A percentile compares a stretch with the other conserved stretches of the same genome.
Evolutionary conservation across 2,329 filamentous ascomycete genomes (phyloP).

Genomic region (Pseudocercospora vitis): DNA sequence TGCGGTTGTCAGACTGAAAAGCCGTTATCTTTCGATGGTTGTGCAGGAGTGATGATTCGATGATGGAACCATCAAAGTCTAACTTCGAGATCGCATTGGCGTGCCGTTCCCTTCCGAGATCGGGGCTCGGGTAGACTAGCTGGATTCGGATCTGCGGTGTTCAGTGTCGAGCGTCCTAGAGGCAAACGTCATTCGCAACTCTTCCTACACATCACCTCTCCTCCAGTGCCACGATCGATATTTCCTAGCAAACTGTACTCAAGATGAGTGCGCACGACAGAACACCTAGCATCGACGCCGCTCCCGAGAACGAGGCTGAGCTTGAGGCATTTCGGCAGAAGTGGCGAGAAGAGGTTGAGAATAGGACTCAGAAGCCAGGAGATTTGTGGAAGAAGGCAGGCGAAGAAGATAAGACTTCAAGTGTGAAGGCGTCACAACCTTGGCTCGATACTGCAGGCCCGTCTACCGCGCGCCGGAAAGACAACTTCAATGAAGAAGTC

Average conservation of each 20-base stretch:
- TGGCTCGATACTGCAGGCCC: constrained; percentile 19
- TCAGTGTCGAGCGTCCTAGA: no score
- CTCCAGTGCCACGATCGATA: no score
- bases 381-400: constrained; percentile 9
- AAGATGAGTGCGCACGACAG: constrained; percentile 18
- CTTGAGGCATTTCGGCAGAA: constrained; percentile 81
- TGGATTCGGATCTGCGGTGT: no score
- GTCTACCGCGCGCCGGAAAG: constrained; percentile 35
- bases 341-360: constrained; percentile 79
- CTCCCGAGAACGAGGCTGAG: constrained; percentile 56
- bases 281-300: constrained; percentile 12
- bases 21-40: background rate
- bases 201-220: no score
- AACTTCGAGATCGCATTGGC: constrained; percentile 1
- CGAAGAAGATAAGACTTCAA: constrained; percentile 4
- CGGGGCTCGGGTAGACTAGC: background rate
- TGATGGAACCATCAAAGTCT: constrained; percentile 6
- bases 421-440: background rate
- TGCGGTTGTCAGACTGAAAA: background rate
- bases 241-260: background rate
- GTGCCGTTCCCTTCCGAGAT: constrained; percentile 13
- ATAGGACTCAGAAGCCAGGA: constrained; percentile 44
- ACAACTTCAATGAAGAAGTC: constrained; percentile 41
- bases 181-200: no score
- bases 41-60: constrained; percentile 15